Conservation (phyloP, 2,329 filamentous ascomycete species). For the Phialemoniopsis sp. region DNA sequence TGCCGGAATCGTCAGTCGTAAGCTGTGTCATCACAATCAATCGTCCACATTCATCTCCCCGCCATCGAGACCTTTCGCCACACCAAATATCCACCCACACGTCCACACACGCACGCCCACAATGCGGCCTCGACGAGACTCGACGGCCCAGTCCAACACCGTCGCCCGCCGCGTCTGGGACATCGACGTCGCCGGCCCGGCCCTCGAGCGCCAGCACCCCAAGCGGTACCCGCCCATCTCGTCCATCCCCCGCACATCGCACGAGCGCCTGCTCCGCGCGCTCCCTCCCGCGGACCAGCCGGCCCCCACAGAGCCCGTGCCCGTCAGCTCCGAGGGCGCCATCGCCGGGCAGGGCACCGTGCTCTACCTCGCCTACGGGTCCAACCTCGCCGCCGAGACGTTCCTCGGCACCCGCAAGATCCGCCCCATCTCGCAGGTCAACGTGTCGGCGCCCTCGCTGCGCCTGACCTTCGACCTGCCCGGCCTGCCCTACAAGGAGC, state of each 20-base stretch:
- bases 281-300: conserved; percentile 4
- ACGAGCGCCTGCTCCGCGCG: conserved; percentile 28
- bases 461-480: conserved; percentile 80
- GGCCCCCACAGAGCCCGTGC: conserved; percentile 15
- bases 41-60: too few relatives aligned
- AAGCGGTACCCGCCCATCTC: conserved; percentile 17
- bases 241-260: conserved; percentile 29
- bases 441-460: conserved; percentile 76
- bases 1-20: too few relatives aligned
- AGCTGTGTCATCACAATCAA: too few relatives aligned
- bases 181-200: conserved; percentile 2
- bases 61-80: too few relatives aligned
- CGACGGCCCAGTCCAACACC: neutral
- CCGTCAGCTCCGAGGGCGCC: conserved; percentile 12
- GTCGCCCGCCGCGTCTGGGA: conserved; percentile 2
- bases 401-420: conserved; percentile 78
- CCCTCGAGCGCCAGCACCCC: neutral
- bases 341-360: conserved; percentile 42
- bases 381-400: conserved; percentile 76
- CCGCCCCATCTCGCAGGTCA: conserved; percentile 73
- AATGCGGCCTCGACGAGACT: too few relatives aligned
- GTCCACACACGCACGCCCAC: too few relatives aligned
- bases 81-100: too few relatives aligned
- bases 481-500: conserved; percentile 81
- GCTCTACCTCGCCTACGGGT: conserved; percentile 86